Evolutionary conservation across 2,329 filamentous ascomycete genomes (phyloP).

Genomic region (Apiospora kogelbergensis): DNA sequence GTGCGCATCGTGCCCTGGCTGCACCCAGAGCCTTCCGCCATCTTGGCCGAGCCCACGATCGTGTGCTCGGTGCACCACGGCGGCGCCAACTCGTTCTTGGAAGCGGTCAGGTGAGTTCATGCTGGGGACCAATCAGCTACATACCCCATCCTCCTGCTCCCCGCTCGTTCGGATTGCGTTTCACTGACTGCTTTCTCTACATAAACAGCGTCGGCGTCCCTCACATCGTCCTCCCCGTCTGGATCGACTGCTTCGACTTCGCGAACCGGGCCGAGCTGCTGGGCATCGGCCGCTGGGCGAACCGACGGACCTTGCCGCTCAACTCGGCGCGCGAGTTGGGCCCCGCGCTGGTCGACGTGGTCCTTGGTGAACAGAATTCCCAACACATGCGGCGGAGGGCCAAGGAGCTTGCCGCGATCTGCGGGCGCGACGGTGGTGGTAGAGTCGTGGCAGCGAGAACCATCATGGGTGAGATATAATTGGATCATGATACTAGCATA

Average conservation of each 20-base stretch:
- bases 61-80: background rate
- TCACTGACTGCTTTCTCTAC: no score
- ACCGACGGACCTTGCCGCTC: background rate
- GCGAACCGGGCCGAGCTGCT: background rate
- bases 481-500: no score
- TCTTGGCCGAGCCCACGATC: background rate
- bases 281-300: background rate
- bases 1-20: constrained; percentile 1
- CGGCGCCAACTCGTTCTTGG: background rate
- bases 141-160: no score
- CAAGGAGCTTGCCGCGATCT: background rate
- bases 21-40: background rate
- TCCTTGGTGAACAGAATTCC: background rate
- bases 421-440: background rate
- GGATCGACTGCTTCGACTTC: background rate
- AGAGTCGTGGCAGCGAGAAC: background rate
- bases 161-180: no score
- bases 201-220: background rate
- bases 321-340: background rate
- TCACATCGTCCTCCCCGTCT: background rate
- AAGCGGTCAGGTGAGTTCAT: background rate
- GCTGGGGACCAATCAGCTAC: background rate
- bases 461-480: background rate
- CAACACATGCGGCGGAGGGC: background rate
- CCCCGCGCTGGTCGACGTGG: background rate